A percentile compares a stretch with the other conserved stretches of the same genome.
These are phyloP conservation scores for Cyclotella atomus DNA, from an alignment of 108 stramenopile species.

Conservation along the genomic window DNA sequence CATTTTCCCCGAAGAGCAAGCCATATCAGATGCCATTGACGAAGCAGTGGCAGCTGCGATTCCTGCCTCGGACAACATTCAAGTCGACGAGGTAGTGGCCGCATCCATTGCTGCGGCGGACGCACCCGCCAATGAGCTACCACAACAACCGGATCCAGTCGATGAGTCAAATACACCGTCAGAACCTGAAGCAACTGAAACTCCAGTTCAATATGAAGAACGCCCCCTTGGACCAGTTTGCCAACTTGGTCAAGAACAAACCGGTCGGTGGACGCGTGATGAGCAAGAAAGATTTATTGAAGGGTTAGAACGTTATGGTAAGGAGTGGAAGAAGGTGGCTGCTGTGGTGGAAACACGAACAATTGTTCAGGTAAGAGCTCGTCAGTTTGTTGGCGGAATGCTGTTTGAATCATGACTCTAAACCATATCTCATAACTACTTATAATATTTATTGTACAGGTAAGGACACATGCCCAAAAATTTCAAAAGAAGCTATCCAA, in stretches of 20 bases:
- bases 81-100: background rate
- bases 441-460: background rate
- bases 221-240: background rate
- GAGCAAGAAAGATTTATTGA: constrained; percentile 6
- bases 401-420: background rate
- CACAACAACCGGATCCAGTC: background rate
- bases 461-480: constrained; percentile 9
- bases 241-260: background rate
- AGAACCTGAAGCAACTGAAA: background rate
- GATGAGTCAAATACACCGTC: background rate
- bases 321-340: constrained; percentile 13
- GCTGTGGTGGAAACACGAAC: background rate
- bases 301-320: background rate
- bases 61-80: background rate
- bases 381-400: background rate
- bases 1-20: background rate
- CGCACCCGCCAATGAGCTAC: background rate
- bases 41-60: constrained; percentile 2
- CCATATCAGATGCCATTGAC: background rate
- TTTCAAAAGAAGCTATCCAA: constrained; percentile 3
- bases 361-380: background rate
- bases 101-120: background rate
- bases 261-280: constrained; percentile 3
- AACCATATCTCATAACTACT: background rate
- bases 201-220: background rate